Percentiles rank a stretch among this genome's conserved stretches.
Evolutionary conservation across 495 filamentous ascomycete genomes (phyloP).

Genomic region (Parathielavia appendiculata): DNA sequence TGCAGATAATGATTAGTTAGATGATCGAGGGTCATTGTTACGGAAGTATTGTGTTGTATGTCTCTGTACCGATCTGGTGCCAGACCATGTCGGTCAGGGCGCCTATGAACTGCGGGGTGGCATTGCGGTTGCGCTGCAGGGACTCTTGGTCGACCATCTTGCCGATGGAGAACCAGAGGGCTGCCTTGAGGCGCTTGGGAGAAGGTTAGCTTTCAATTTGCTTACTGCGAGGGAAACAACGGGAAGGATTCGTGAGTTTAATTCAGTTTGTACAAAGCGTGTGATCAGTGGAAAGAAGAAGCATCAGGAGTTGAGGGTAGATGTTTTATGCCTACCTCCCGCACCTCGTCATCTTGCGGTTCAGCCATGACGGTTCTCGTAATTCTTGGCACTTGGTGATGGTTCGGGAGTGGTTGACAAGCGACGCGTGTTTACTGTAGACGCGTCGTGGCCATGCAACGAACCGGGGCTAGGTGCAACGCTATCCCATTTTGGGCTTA

Average conservation of each 20-base stretch:
- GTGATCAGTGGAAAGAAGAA: too few species aligned
- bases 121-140: slow-evolving; percentile 68
- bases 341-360: slow-evolving; percentile 30
- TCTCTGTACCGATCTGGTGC: slow-evolving; percentile 70
- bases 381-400: slow-evolving; percentile 14
- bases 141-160: slow-evolving; percentile 87
- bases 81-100: slow-evolving; percentile 88
- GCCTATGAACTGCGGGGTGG: slow-evolving; percentile 92
- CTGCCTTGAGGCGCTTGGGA: slow-evolving; percentile 78
- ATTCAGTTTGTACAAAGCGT: neutral
- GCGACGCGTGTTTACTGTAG: slow-evolving; percentile 14
- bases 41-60: neutral
- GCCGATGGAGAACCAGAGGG: slow-evolving; percentile 87
- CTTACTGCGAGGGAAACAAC: too few species aligned
- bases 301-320: neutral
- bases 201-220: neutral
- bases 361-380: slow-evolving; percentile 24
- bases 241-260: too few species aligned
- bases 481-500: neutral
- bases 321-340: slow-evolving; percentile 19
- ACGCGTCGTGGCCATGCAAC: slow-evolving; percentile 10
- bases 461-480: neutral
- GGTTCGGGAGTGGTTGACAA: neutral
- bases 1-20: slow-evolving; percentile 23
- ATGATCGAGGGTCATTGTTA: neutral